A percentile compares a stretch with the other conserved stretches of the same genome.
phyloP scores from a whole-genome alignment of 176 grass and related monocot species.

The Pontederia paniculata region DNA sequence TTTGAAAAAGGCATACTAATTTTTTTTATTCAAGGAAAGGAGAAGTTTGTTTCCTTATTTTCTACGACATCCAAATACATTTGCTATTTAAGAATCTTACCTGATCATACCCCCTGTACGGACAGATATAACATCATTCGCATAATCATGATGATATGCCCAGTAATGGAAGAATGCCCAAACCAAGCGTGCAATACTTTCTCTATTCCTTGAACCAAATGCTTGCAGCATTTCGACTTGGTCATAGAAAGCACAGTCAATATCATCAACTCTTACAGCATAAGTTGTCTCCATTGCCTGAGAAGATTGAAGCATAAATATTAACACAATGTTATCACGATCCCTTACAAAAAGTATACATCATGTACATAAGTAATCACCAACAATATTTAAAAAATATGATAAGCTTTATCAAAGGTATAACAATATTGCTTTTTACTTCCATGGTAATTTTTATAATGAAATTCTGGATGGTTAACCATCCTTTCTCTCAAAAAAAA shows the following conservation, averaged over 20 bases:
- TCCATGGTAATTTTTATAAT: too few species aligned
- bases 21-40: too few species aligned
- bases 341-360: neutral
- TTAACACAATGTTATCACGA: neutral
- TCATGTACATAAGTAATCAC: neutral
- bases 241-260: conserved; percentile 65
- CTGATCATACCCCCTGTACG: conserved; percentile 82
- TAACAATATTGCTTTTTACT: too few species aligned
- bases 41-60: neutral
- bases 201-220: conserved; percentile 58
- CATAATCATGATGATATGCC: conserved; percentile 88
- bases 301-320: neutral
- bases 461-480: too few species aligned
- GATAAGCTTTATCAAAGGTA: too few species aligned
- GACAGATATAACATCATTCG: conserved; percentile 86
- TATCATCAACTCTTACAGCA: conserved; percentile 45
- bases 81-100: conserved; percentile 14
- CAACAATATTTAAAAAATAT: too few species aligned
- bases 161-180: conserved; percentile 98
- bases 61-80: too few species aligned
- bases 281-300: conserved; percentile 76
- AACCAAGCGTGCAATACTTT: conserved; percentile 61
- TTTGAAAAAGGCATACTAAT: conserved; percentile 3
- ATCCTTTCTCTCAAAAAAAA: too few species aligned
- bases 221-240: conserved; percentile 51